Evolutionary conservation across 257 asterid genomes (phyloP).

Genomic region (Henckelia pumila): DNA sequence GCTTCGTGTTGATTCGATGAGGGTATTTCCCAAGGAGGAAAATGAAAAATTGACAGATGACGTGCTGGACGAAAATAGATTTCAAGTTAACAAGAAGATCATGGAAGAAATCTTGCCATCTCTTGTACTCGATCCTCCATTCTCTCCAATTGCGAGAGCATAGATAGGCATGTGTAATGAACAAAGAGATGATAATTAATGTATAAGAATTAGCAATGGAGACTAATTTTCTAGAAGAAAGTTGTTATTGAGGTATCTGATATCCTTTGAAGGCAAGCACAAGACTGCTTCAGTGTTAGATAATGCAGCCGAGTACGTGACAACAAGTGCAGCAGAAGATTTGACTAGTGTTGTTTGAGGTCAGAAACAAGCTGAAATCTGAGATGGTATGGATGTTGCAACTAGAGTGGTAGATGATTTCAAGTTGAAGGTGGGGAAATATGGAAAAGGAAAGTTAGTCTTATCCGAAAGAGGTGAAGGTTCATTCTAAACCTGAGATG

Average conservation of each 20-base stretch:
- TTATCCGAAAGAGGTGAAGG: no score
- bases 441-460: no score
- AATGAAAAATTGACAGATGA: slow-evolving; percentile 43
- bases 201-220: no score
- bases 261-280: neutral
- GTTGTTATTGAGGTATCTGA: neutral
- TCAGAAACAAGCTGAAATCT: no score
- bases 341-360: no score
- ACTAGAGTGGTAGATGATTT: no score
- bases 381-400: no score
- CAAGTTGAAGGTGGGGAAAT: no score
- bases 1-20: slow-evolving; percentile 51
- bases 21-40: slow-evolving; percentile 58
- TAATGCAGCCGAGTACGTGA: no score
- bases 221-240: neutral
- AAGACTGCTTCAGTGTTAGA: neutral
- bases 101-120: slow-evolving; percentile 54
- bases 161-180: slow-evolving; percentile 27
- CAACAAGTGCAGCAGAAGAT: no score
- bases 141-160: slow-evolving; percentile 83
- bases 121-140: slow-evolving; percentile 70
- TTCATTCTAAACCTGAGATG: no score
- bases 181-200: neutral
- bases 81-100: slow-evolving; percentile 34
- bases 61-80: slow-evolving; percentile 54